phyloP scores from a whole-genome alignment of 345 rosid genomes.

The Laguncularia racemosa region DNA sequence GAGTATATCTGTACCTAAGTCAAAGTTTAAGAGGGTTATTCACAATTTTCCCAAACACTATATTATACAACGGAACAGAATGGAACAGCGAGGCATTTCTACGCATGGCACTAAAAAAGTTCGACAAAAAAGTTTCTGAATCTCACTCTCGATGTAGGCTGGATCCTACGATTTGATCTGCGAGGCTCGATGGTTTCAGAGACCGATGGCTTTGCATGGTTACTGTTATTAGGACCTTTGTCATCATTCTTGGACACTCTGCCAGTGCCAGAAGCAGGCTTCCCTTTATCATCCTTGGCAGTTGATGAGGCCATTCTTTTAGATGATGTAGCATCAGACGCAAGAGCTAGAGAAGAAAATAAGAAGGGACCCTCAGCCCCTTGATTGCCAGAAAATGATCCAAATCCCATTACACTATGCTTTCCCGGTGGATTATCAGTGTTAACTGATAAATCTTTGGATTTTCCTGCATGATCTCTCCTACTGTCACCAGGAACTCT shows the following conservation, averaged over 20 bases:
- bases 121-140: not conserved
- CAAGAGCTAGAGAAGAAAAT: constrained; percentile 35
- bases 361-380: constrained; percentile 39
- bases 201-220: constrained; percentile 25
- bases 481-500: constrained; percentile 25
- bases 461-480: constrained; percentile 32
- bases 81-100: no score
- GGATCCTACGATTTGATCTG: constrained; percentile 72
- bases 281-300: constrained; percentile 32
- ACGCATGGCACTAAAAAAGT: no score
- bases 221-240: constrained; percentile 21
- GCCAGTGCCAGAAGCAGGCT: constrained; percentile 25
- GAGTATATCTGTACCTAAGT: no score
- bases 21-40: no score
- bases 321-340: constrained; percentile 22
- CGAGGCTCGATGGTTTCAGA: constrained; percentile 56
- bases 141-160: constrained; percentile 85
- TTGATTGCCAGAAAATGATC: constrained; percentile 31
- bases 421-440: constrained; percentile 29
- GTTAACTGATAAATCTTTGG: constrained; percentile 25
- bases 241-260: constrained; percentile 40
- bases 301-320: not conserved
- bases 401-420: constrained; percentile 20
- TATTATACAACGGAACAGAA: no score
- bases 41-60: no score